Base-by-base conservation (phyloP, 192 early-diverging fungal genomes). In the Backusella circina region DNA sequence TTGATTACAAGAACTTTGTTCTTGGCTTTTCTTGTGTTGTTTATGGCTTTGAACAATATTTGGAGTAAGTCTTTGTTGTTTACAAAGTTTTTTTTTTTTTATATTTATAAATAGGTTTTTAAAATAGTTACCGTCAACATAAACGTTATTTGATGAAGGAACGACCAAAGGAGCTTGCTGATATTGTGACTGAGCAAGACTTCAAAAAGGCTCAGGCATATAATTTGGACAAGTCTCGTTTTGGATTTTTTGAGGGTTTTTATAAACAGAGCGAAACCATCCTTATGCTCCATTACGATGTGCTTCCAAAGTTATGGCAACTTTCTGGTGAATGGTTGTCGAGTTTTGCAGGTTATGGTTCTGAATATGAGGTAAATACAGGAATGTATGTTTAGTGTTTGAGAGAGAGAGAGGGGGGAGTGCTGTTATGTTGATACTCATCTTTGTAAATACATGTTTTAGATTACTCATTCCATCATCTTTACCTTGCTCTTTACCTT, bases 181-280 rank as follows among this genome's bases (percentile, higher is more conserved):
- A 88, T 64, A 88, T 93, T 75, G 85, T 96, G 16, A 85, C 89
- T 50, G 85, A 90, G 15, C 90, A 97, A 67, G 89, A 93, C 30
- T 97, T 96, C 71, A 71, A 79, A 37, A 93, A 97, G 81, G 91
- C 95, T 15, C 93, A 93, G 70, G 90, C 87, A 12, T 98, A 98
- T 72, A 91, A 93, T 51, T 80, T 90, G 26, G 97, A 97, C 80
- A 97, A 94, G 80, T 86, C 91, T 64, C 86, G 86, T 32, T 94
- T 97, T 79, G 86, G 79, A 7, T 90, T 99, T 78, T 80, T 97
- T 23, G 82, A 84, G 30, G 84, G 85, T 35, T 44, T 89, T 0
- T 87, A 94, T 65, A 82, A 76, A 21, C 90, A 93, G 77, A n/a
- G 89, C 26, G 88, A 95, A 72, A 92, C 85, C 12, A 86, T 91